These are phyloP conservation scores for Lecanicillium sp. DNA, from an alignment of 2,329 filamentous ascomycete genomes.

Conservation along the genomic window DNA sequence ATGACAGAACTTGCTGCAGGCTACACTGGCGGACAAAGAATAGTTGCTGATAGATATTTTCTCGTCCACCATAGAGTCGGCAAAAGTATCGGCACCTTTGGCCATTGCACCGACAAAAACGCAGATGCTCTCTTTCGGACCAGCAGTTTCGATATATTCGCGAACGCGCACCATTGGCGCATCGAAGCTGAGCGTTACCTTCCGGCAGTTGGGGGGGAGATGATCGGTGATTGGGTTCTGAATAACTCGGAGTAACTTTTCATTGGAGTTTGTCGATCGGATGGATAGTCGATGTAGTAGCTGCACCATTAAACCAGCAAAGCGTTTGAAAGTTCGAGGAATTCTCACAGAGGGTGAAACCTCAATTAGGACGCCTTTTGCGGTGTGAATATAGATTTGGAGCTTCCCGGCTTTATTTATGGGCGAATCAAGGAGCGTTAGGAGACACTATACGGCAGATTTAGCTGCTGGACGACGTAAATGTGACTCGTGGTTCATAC, in stretches of 20 bases:
- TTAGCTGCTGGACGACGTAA: no score
- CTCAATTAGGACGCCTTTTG: conserved; percentile 94
- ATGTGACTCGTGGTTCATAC: conserved; percentile 32
- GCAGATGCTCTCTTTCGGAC: conserved; percentile 83
- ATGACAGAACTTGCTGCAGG: conserved; percentile 99
- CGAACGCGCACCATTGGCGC: conserved; percentile 77
- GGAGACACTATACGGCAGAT: conserved; percentile 63
- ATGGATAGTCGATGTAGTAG: conserved; percentile 92
- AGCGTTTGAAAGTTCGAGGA: conserved; percentile 96
- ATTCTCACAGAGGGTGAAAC: conserved; percentile 98
- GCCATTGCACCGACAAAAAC: conserved; percentile 99
- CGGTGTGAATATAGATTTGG: conserved; percentile 97
- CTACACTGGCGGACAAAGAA: conserved; percentile 92
- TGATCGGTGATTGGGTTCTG: conserved; percentile 98
- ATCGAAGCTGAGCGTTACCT: conserved; percentile 94
- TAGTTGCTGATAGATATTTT: conserved; percentile 98
- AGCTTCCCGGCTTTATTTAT: conserved; percentile 97
- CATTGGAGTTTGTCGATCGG: conserved; percentile 90
- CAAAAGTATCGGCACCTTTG: conserved; percentile 92
- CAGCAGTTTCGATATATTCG: conserved; percentile 77
- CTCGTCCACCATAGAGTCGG: conserved; percentile 89
- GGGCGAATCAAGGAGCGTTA: conserved; percentile 93
- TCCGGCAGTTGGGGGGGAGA: conserved; percentile 91
- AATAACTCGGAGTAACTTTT: conserved; percentile 95
- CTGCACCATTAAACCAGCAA: conserved; percentile 97